These are phyloP conservation scores for Eucalyptus victrix DNA, from an alignment of 345 rosid genomes.

Conservation along the genomic window DNA sequence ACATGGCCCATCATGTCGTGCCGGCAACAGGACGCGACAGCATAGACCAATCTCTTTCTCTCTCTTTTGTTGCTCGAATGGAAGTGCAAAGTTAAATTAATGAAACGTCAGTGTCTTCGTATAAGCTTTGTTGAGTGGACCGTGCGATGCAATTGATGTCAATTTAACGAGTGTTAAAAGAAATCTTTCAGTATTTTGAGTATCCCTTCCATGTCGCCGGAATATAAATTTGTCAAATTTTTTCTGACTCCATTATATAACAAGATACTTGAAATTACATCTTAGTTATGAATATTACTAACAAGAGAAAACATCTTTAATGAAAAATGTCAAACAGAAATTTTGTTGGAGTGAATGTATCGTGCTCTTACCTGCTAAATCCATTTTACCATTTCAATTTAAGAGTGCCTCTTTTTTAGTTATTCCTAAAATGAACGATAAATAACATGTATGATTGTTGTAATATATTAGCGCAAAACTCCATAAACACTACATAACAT, in stretches of 20 bases:
- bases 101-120: not conserved
- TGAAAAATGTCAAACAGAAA: not conserved
- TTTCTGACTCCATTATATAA: fast-evolving
- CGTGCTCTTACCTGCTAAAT: not conserved
- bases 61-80: not conserved
- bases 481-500: not conserved
- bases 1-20: not conserved
- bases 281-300: not conserved
- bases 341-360: not conserved
- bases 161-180: not conserved
- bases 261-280: not conserved
- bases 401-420: not conserved
- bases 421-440: not conserved
- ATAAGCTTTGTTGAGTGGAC: not conserved
- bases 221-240: not conserved
- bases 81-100: not conserved
- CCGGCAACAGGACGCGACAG: not conserved
- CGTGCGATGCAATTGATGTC: not conserved
- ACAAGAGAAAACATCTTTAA: not conserved
- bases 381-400: not conserved
- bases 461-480: not conserved
- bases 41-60: not conserved
- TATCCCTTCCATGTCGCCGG: not conserved
- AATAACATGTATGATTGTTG: fast-evolving
- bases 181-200: not conserved